These are phyloP conservation scores for Citrullus colocynthis DNA, from an alignment of 306 rosid species.

Conservation along the genomic window DNA sequence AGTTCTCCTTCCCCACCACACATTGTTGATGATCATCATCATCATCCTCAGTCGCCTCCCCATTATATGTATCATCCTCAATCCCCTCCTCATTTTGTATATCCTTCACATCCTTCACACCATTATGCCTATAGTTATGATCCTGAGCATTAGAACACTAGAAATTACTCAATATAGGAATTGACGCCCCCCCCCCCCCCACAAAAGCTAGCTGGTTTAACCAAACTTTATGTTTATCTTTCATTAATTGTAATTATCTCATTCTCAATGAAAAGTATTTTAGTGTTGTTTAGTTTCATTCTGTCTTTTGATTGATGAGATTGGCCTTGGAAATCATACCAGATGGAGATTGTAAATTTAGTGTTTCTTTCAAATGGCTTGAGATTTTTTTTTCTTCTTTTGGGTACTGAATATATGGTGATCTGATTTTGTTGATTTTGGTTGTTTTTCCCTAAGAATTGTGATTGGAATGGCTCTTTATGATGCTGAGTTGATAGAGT, in stretches of 20 bases:
- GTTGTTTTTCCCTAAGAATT: too few relatives aligned
- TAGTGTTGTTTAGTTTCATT: background rate
- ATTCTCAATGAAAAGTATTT: background rate
- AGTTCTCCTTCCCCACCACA: conserved; percentile 47
- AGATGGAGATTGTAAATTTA: too few relatives aligned
- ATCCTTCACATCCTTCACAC: conserved; percentile 16
- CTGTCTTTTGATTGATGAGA: background rate
- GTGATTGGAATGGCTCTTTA: too few relatives aligned
- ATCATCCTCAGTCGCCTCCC: conserved; percentile 30
- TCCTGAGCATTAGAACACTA: background rate
- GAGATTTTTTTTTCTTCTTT: too few relatives aligned
- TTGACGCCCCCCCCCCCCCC: background rate
- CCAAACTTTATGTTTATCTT: background rate
- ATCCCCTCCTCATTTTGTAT: conserved; percentile 30
- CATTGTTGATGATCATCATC: conserved; percentile 12
- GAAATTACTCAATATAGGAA: background rate
- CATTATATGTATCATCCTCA: conserved; percentile 30
- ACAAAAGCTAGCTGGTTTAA: background rate
- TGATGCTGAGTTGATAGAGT: too few relatives aligned
- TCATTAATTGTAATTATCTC: background rate
- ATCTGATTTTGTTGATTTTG: too few relatives aligned
- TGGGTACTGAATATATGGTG: too few relatives aligned
- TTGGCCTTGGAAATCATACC: background rate
- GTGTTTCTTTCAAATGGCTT: too few relatives aligned
- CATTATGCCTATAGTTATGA: conserved; percentile 10